Evolutionary conservation across 345 rosid species (phyloP).

Genomic region (Pistacia integerrima): DNA sequence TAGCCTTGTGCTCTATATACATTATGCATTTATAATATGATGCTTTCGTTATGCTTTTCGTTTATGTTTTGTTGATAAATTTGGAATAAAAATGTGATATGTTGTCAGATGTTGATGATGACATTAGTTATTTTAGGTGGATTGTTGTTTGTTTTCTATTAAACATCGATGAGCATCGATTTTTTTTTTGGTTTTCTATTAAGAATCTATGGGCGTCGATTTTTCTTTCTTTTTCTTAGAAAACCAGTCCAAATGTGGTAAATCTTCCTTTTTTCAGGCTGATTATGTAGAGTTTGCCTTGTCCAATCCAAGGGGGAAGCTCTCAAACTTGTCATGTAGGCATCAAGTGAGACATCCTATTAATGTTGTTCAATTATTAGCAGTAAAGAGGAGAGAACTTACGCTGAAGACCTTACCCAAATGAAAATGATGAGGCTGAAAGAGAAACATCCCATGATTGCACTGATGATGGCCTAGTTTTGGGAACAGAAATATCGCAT

Average conservation of each 20-base stretch:
- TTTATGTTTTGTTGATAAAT: no score
- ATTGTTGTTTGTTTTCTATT: no score
- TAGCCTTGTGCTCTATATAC: not conserved
- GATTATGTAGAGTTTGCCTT: constrained; percentile 30
- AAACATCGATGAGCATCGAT: no score
- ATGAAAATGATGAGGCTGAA: constrained; percentile 32
- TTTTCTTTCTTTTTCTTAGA: not conserved
- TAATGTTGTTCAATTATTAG: constrained; percentile 16
- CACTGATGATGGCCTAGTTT: constrained; percentile 19
- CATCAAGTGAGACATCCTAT: constrained; percentile 17
- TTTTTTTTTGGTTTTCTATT: no score
- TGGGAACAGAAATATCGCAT: no score
- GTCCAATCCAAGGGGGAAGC: constrained; percentile 25
- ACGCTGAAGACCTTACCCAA: constrained; percentile 20
- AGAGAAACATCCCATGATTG: constrained; percentile 27
- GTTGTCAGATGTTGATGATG: no score
- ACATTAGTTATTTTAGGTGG: no score
- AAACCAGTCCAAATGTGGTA: not conserved
- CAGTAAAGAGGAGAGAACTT: constrained; percentile 12
- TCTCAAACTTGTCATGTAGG: constrained; percentile 18
- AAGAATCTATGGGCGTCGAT: not conserved
- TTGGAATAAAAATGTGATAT: not conserved
- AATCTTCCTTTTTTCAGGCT: constrained; percentile 28
- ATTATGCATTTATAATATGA: not conserved
- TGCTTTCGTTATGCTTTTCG: not conserved